phyloP scores from a whole-genome alignment of 371 early-diverging fungal genomes.

The Saksenaea vasiformis region DNA sequence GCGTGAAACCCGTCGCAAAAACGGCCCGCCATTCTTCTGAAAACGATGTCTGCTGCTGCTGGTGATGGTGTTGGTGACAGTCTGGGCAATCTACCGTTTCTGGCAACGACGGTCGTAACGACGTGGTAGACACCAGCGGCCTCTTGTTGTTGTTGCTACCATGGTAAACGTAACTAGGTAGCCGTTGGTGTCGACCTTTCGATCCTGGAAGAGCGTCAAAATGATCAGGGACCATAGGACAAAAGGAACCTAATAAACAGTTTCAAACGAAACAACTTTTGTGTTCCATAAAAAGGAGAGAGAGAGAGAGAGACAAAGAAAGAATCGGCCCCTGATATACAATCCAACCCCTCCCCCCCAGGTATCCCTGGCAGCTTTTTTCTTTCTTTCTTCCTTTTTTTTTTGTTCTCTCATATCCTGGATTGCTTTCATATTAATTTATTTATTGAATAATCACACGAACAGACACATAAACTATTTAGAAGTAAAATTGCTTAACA shows the following conservation, averaged over 20 bases:
- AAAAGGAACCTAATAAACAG: neutral
- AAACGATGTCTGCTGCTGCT: neutral
- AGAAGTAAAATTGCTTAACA: conserved; percentile 89
- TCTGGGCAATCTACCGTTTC: neutral
- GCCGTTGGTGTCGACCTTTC: neutral
- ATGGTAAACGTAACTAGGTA: conserved; percentile 5
- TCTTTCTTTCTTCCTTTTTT: neutral
- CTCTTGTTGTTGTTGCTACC: neutral
- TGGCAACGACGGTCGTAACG: neutral
- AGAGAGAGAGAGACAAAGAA: conserved; percentile 7
- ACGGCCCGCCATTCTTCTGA: conserved; percentile 9
- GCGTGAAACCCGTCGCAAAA: conserved; percentile 12
- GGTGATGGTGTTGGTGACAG: neutral
- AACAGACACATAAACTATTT: conserved; percentile 22
- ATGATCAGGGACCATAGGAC: neutral
- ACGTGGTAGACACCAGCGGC: neutral
- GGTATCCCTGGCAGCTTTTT: neutral
- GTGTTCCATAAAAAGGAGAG: conserved; percentile 4
- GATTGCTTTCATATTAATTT: neutral
- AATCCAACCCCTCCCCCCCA: neutral
- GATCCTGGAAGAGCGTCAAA: neutral
- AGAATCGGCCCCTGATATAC: neutral
- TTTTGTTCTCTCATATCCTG: neutral
- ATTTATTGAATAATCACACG: conserved; percentile 1
- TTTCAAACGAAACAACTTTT: neutral